phyloP scores from a whole-genome alignment of 1,284 basidiomycete genomes.

The Clitocybe nebularis region DNA sequence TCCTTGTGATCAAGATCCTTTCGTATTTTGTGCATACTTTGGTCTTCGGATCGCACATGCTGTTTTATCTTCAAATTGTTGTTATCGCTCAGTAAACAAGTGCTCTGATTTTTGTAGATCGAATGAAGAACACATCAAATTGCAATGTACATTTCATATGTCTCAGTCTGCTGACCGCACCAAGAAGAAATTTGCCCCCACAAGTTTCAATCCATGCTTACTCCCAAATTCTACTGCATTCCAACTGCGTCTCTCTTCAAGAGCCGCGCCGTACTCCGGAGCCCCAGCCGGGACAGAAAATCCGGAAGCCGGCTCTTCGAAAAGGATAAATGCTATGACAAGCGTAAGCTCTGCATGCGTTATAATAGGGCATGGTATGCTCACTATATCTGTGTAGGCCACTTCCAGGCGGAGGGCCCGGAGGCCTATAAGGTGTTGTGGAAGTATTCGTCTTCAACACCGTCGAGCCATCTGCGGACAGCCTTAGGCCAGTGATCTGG shows the following conservation, averaged over 20 bases:
- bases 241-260: slow-evolving; percentile 52
- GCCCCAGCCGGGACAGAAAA: slow-evolving; percentile 43
- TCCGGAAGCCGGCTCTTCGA: slow-evolving; percentile 48
- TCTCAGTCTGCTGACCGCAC: slow-evolving; percentile 20
- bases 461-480: slow-evolving; percentile 29
- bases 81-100: slow-evolving; percentile 11
- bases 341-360: neutral
- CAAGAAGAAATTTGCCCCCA: slow-evolving; percentile 57
- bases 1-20: neutral
- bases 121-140: slow-evolving; percentile 13
- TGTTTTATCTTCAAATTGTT: slow-evolving; percentile 1
- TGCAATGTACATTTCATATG: slow-evolving; percentile 2
- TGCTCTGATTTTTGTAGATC: slow-evolving; percentile 13
- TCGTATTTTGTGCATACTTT: neutral
- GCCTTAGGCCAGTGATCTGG: slow-evolving; percentile 55
- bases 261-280: slow-evolving; percentile 40
- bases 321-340: slow-evolving; percentile 52
- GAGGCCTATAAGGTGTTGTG: slow-evolving; percentile 54
- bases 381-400: slow-evolving; percentile 59
- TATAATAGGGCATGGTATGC: slow-evolving; percentile 8
- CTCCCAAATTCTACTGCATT: slow-evolving; percentile 49
- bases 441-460: slow-evolving; percentile 45
- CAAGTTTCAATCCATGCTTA: slow-evolving; percentile 49
- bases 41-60: neutral
- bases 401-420: slow-evolving; percentile 51